Percentiles rank a stretch among this genome's conserved stretches.
These are phyloP conservation scores for Penicillium sp. DNA, from an alignment of 2,329 filamentous ascomycete genomes.

Conservation along the genomic window DNA sequence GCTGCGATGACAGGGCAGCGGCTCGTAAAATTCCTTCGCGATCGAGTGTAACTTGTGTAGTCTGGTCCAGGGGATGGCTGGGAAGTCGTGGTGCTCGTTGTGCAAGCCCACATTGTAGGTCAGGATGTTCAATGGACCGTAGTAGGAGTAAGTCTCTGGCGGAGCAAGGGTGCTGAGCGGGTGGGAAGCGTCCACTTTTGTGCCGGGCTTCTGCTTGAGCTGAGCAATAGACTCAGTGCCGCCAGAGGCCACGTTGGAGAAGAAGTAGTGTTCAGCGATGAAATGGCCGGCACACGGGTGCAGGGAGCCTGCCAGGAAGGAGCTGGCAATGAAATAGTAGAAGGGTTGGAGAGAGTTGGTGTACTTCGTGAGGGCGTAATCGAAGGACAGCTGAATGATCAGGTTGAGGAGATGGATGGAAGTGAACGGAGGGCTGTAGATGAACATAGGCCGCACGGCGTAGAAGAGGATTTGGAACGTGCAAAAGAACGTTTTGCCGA, in stretches of 20 bases:
- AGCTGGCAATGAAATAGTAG: conserved; percentile 78
- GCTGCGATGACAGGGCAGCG: conserved; percentile 77
- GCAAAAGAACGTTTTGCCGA: conserved; percentile 97
- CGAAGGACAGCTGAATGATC: conserved; percentile 67
- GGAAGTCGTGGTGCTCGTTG: conserved; percentile 99
- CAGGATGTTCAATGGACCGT: conserved; percentile 82
- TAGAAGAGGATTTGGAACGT: conserved; percentile 99
- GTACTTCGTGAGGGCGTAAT: conserved; percentile 59
- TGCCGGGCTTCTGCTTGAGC: conserved; percentile 28
- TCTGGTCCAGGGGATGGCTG: conserved; percentile 89
- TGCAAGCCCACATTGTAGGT: conserved; percentile 97
- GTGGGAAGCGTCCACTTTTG: conserved; percentile 35
- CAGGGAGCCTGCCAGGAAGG: conserved; percentile 86
- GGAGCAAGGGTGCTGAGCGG: conserved; percentile 60
- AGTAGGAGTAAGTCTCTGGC: conserved; percentile 96
- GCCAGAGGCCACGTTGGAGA: conserved; percentile 33
- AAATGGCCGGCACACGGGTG: conserved; percentile 96
- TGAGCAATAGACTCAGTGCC: conserved; percentile 51
- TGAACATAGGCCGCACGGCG: conserved; percentile 87
- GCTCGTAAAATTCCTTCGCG: conserved; percentile 85
- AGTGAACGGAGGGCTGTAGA: conserved; percentile 85
- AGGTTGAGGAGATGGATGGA: conserved; percentile 80
- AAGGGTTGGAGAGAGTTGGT: conserved; percentile 55
- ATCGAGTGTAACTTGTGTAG: conserved; percentile 71
- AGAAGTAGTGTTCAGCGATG: conserved; percentile 95